Base-by-base conservation (phyloP, 2,329 filamentous ascomycete species). In the Colletotrichum euphorbiae region DNA sequence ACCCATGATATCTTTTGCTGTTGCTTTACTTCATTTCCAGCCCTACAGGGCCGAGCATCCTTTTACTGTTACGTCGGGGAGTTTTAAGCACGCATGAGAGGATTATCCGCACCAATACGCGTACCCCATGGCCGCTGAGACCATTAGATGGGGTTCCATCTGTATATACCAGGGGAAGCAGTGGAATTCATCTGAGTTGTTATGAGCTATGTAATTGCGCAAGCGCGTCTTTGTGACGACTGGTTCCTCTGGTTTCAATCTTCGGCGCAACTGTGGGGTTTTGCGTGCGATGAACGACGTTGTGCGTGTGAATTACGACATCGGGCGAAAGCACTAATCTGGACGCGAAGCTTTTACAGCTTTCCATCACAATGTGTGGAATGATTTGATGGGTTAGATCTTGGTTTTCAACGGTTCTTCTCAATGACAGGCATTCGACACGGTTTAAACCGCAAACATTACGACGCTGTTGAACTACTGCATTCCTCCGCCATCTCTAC, bases 111-210 rank as follows among this genome's bases (percentile, higher is more conserved):
- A 8, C 17, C 7, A 19, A 40, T 46, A 52, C 38, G n/a, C 6
- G 36, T 8, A 24, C 24, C 62, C 24, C 60, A 12, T 51, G 66
- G 54, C 42, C 21, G 50, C 24, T 50, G 24, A 57, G 31, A 33
- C 52, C 46, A 36, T 31, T 21, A 38, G 54, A 54, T 12, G 38
- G 62, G 17, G 62, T 19, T 56, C 15, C 40, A 42, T 66, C 46
- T 65, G 66, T 69, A 69, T 56, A 51, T 69, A 69, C 19, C 61
- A 69, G 62, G 45, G 21, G 48, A 60, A 43, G 55, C 24, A 55
- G 42, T 60, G 48, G 48, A 69, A 68, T 69, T 60, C 61, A 65
- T 52, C 31, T 65, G 40, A 45, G 55, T 67, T 28, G 13, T 48
- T 60, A 31, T 17, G 36, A 60, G 21, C 19, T n/a, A 42, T 43